A percentile compares a stretch with the other conserved stretches of the same genome.
phyloP scores from a whole-genome alignment of 2,329 filamentous ascomycete genomes.

The Ophiocordyceps camponoti-rufipedis region DNA sequence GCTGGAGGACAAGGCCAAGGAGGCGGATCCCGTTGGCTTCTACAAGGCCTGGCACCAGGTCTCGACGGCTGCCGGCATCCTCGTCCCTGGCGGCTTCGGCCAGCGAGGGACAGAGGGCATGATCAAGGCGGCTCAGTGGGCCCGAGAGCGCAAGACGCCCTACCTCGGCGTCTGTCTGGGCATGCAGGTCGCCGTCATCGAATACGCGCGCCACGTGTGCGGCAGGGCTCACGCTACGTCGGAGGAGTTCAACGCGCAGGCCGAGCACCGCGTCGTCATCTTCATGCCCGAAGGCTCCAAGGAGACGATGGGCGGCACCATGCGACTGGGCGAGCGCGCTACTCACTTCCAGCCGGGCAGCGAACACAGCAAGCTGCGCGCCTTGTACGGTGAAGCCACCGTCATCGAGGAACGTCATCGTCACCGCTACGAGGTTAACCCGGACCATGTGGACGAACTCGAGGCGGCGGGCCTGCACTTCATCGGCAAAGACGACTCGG shows the following conservation, averaged over 20 bases:
- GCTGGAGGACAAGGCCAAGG: constrained; percentile 49
- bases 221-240: constrained; percentile 37
- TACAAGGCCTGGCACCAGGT: constrained; percentile 20
- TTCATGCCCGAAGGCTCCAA: constrained; percentile 67
- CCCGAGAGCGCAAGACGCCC: constrained; percentile 60
- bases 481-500: constrained; percentile 62
- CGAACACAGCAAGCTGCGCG: constrained; percentile 63
- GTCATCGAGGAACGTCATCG: constrained; percentile 59
- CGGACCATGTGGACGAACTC: constrained; percentile 50
- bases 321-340: constrained; percentile 62
- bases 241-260: constrained; percentile 34
- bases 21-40: constrained; percentile 50
- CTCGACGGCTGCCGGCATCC: constrained; percentile 2
- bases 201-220: constrained; percentile 64
- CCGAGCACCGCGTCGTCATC: constrained; percentile 57
- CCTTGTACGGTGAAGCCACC: constrained; percentile 45
- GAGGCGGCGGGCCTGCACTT: constrained; percentile 54
- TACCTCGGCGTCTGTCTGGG: constrained; percentile 84
- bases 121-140: constrained; percentile 75
- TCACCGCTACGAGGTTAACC: constrained; percentile 85
- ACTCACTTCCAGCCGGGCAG: constrained; percentile 58
- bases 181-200: constrained; percentile 85
- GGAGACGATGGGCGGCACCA: constrained; percentile 58
- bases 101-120: constrained; percentile 73
- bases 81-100: constrained; percentile 66